A percentile compares a stretch with the other conserved stretches of the same genome.
Conservation (phyloP, 1,139 yeast genomes). For the Taphrina flavorubra region DNA sequence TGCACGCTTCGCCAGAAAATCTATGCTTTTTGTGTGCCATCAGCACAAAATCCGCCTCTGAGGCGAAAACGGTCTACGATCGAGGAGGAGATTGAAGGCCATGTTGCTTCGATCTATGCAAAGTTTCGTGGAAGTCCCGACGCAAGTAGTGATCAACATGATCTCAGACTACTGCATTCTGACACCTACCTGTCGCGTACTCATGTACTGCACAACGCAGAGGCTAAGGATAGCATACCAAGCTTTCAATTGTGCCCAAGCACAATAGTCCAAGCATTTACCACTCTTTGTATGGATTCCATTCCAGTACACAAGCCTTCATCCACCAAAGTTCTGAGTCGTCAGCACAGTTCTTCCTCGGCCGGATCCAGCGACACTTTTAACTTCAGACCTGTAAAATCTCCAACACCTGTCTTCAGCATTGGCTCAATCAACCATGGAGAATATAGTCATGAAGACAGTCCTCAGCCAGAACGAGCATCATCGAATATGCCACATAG, state of each 20-base stretch:
- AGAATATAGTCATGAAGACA: not conserved
- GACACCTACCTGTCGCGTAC: not conserved
- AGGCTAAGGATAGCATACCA: not conserved
- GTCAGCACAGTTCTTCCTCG: conserved; percentile 17
- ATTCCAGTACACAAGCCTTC: not conserved
- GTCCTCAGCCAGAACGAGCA: not conserved
- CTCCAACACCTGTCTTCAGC: not conserved
- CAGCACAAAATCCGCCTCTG: not conserved
- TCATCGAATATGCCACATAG: not conserved
- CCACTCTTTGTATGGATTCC: not conserved
- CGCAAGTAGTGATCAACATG: not conserved
- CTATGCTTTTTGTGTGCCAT: conserved; percentile 17
- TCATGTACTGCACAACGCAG: not conserved
- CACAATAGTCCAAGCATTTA: not conserved
- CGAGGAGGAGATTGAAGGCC: conserved; percentile 20
- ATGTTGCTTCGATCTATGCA: conserved; percentile 13
- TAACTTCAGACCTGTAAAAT: not conserved
- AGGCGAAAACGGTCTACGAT: conserved; percentile 1
- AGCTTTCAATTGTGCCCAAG: conserved; percentile 5
- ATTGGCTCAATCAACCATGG: not conserved
- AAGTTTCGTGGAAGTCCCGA: conserved; percentile 1
- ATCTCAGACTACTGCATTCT: not conserved
- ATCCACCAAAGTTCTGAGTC: not conserved
- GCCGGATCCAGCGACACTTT: not conserved
- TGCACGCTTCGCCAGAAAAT: conserved; percentile 23